These are phyloP conservation scores for Hansenula sp. DNA, from an alignment of 1,139 yeast species.

Conservation along the genomic window DNA sequence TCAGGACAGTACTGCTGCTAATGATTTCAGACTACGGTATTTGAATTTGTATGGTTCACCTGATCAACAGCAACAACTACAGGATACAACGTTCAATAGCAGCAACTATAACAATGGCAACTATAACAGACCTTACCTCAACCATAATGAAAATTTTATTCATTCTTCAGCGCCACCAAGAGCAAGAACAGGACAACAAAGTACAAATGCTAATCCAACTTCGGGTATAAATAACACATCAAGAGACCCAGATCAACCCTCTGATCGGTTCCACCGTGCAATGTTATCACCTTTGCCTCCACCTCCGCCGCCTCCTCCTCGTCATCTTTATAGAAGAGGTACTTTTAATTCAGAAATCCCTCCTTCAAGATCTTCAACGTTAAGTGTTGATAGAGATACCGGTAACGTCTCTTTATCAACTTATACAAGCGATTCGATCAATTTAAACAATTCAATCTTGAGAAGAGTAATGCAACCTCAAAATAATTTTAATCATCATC, in stretches of 20 bases:
- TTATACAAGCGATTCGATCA: background rate
- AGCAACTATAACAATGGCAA: background rate
- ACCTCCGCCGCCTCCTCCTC: conserved; percentile 1
- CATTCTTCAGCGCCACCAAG: background rate
- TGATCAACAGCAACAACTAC: background rate
- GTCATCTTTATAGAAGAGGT: background rate
- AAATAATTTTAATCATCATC: conserved; percentile 1
- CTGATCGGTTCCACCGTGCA: background rate
- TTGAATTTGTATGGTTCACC: background rate
- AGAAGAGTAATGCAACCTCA: conserved; percentile 2
- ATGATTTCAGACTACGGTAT: background rate
- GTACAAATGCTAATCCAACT: too few species aligned
- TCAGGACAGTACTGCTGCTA: background rate
- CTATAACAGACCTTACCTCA: background rate
- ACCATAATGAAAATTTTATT: background rate
- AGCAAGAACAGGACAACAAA: background rate
- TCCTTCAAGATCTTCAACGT: background rate
- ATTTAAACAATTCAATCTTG: background rate
- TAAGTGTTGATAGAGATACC: conserved; percentile 2
- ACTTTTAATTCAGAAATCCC: background rate
- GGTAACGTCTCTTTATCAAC: conserved; percentile 1
- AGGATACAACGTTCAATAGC: background rate
- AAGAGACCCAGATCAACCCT: too few species aligned
- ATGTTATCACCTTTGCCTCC: background rate
- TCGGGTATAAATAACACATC: too few species aligned